These are phyloP conservation scores for Globisporangium irregulare DNA, from an alignment of 352 stramenopile species.

Conservation along the genomic window DNA sequence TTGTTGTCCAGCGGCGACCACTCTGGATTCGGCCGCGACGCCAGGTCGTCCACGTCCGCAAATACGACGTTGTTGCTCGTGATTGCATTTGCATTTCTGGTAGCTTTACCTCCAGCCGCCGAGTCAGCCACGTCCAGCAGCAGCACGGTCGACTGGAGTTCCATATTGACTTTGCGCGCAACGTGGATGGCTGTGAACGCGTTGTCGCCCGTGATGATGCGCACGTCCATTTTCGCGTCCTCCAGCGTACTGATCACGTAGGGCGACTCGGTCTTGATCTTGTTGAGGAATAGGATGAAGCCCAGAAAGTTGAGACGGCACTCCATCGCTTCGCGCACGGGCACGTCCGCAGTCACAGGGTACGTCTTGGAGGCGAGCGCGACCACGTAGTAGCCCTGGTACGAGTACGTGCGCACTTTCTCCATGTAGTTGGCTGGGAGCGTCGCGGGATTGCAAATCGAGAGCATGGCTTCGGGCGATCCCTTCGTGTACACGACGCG, in stretches of 20 bases:
- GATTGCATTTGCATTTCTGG: not conserved
- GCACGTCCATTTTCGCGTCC: conserved; percentile 69
- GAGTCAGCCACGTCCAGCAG: conserved; percentile 35
- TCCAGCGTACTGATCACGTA: conserved; percentile 79
- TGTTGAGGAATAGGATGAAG: conserved; percentile 89
- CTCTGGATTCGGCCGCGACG: conserved; percentile 18
- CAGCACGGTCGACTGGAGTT: conserved; percentile 50
- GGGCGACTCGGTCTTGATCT: conserved; percentile 82
- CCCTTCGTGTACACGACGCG: conserved; percentile 71
- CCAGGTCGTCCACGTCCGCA: conserved; percentile 57
- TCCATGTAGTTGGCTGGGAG: conserved; percentile 73
- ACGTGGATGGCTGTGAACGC: conserved; percentile 76
- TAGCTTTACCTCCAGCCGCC: not conserved
- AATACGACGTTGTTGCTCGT: conserved; percentile 35
- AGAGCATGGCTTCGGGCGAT: conserved; percentile 52
- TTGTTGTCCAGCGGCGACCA: conserved; percentile 44
- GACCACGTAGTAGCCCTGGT: conserved; percentile 84
- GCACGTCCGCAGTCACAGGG: conserved; percentile 41
- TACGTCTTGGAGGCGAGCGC: conserved; percentile 62
- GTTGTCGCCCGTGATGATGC: conserved; percentile 90
- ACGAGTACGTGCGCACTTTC: conserved; percentile 56
- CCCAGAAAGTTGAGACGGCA: conserved; percentile 72
- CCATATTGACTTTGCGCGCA: conserved; percentile 69
- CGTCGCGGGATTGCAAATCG: conserved; percentile 59
- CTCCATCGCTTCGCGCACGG: conserved; percentile 76